Conservation (phyloP, 306 rosid genomes). For the Sesbania bispinosa region DNA sequence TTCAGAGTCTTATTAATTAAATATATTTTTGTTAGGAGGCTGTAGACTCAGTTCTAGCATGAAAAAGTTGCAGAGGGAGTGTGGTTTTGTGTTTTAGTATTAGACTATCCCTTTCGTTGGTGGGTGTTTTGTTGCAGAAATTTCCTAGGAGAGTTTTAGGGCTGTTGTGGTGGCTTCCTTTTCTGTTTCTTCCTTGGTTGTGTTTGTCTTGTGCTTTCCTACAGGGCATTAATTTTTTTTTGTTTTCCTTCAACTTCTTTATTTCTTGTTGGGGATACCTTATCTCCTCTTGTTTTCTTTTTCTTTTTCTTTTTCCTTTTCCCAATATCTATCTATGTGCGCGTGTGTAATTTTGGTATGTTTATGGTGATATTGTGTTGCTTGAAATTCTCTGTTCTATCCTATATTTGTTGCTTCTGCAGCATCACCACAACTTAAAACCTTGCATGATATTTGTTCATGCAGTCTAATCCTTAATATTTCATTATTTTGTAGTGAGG, state of each 20-base stretch:
- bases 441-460: neutral
- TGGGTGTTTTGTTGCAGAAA: neutral
- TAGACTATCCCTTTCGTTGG: neutral
- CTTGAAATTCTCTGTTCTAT: conserved; percentile 14
- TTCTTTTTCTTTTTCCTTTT: too few species aligned
- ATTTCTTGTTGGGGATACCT: too few species aligned
- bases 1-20: neutral
- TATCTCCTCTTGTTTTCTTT: too few species aligned
- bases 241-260: neutral
- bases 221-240: neutral
- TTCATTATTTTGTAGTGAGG: neutral
- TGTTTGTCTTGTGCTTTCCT: neutral
- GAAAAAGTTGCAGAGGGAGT: neutral
- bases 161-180: neutral
- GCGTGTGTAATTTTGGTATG: neutral
- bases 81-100: neutral
- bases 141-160: neutral
- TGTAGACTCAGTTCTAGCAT: neutral
- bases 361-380: neutral
- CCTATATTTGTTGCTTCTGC: neutral
- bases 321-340: too few species aligned
- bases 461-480: neutral
- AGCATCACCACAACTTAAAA: neutral
- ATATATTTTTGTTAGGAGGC: neutral
- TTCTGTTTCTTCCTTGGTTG: neutral